Conservation (phyloP, 495 filamentous ascomycete genomes). For the Pyrenula massariospora region DNA sequence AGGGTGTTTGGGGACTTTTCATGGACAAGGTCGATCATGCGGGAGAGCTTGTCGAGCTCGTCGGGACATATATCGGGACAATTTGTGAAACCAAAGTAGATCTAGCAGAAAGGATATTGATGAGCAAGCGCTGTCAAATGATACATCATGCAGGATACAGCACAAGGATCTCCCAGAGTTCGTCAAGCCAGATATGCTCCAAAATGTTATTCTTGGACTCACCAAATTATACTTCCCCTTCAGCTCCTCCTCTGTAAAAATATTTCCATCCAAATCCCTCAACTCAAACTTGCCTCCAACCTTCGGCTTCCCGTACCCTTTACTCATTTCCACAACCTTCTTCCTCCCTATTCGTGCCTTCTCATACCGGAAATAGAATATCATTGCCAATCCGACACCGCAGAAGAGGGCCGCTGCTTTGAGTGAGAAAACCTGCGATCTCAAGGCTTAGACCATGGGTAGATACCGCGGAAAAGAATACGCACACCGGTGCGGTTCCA, state of each 20-base stretch:
- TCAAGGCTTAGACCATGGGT: not conserved
- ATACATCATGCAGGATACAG: too few relatives aligned
- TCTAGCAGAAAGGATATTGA: slow-evolving; percentile 25
- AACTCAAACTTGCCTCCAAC: slow-evolving; percentile 81
- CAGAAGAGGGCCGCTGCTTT: slow-evolving; percentile 82
- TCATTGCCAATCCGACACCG: slow-evolving; percentile 59
- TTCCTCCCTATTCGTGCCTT: slow-evolving; percentile 80
- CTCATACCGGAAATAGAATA: slow-evolving; percentile 82
- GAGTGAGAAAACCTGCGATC: slow-evolving; percentile 64
- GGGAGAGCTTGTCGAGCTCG: slow-evolving; percentile 96
- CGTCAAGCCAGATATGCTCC: too few relatives aligned
- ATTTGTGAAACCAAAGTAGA: slow-evolving; percentile 97
- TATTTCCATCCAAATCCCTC: slow-evolving; percentile 66
- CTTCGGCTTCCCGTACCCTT: slow-evolving; percentile 85
- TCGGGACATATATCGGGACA: slow-evolving; percentile 99
- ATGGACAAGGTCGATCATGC: slow-evolving; percentile 75
- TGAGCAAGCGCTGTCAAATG: not conserved
- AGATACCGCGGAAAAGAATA: slow-evolving; percentile 1
- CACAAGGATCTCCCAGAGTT: too few relatives aligned
- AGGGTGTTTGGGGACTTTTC: slow-evolving; percentile 37
- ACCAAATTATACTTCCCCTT: slow-evolving; percentile 75
- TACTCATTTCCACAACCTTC: slow-evolving; percentile 76
- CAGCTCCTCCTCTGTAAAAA: slow-evolving; percentile 65
- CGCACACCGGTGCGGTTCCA: slow-evolving; percentile 1
- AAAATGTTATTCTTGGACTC: slow-evolving; percentile 8